A percentile compares a stretch with the other conserved stretches of the same genome.
Evolutionary conservation across 2,329 filamentous ascomycete species (phyloP).

Genomic region (Cryphonectria japonica): DNA sequence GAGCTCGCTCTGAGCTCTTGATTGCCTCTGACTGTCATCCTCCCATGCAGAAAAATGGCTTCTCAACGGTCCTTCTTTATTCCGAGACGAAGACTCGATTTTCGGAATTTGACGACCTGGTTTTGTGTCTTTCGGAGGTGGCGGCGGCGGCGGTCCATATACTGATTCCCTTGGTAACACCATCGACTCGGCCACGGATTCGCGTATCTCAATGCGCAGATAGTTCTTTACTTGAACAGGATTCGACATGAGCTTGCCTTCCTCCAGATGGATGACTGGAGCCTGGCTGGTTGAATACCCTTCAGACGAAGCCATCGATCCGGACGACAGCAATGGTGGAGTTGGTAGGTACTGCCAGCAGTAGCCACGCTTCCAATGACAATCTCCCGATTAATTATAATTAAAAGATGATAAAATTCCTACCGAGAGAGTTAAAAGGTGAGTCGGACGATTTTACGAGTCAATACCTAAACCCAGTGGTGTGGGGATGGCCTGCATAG

Average conservation of each 20-base stretch:
- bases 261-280: background rate
- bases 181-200: constrained; percentile 18
- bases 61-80: too few relatives aligned
- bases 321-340: background rate
- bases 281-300: constrained; percentile 6
- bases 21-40: background rate
- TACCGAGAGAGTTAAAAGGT: background rate
- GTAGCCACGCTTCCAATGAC: constrained; percentile 6
- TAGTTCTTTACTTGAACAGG: background rate
- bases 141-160: constrained; percentile 23
- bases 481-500: constrained; percentile 5
- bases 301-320: constrained; percentile 16
- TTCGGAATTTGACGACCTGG: constrained; percentile 7
- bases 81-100: background rate
- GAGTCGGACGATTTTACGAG: background rate
- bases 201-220: constrained; percentile 5
- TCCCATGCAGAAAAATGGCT: background rate
- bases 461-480: background rate
- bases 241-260: background rate
- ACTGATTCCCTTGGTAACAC: constrained; percentile 21
- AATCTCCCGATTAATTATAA: background rate
- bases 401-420: background rate
- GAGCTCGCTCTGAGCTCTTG: background rate
- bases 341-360: constrained; percentile 21
- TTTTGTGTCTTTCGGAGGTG: constrained; percentile 21